A percentile compares a stretch with the other conserved stretches of the same genome.
These are phyloP conservation scores for Cyberlindnera mrakii DNA, from an alignment of 805 yeast genomes.

Conservation along the genomic window DNA sequence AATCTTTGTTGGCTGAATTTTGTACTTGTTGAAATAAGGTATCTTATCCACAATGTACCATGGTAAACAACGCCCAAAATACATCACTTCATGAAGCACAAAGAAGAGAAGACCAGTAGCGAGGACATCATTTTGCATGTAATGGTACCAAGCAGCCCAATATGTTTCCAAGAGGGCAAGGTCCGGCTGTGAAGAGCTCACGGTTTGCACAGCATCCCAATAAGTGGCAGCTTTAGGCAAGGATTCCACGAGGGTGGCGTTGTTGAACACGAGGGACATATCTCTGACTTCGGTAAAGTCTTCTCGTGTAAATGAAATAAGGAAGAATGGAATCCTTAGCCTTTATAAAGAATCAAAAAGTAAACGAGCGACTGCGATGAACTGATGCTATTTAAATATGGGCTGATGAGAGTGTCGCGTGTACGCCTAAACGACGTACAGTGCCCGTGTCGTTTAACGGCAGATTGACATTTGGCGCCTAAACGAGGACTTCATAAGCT, in stretches of 20 bases:
- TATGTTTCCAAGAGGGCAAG: slow-evolving; percentile 46
- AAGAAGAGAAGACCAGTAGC: slow-evolving; percentile 90
- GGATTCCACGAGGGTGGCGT: slow-evolving; percentile 9
- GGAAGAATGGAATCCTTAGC: no score
- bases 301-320: no score
- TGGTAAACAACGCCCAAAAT: slow-evolving; percentile 88
- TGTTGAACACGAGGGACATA: slow-evolving; percentile 18
- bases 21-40: slow-evolving; percentile 79
- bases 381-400: neutral
- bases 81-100: slow-evolving; percentile 76
- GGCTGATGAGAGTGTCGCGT: neutral
- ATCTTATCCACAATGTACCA: slow-evolving; percentile 85
- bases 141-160: slow-evolving; percentile 89
- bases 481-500: no score
- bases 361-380: neutral
- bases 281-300: neutral
- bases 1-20: slow-evolving; percentile 81
- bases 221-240: slow-evolving; percentile 14
- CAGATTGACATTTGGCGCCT: no score
- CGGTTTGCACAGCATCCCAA: slow-evolving; percentile 9
- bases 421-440: neutral
- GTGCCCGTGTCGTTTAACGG: no score
- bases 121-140: slow-evolving; percentile 77
- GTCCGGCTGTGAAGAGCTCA: slow-evolving; percentile 4
- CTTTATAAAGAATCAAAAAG: neutral